phyloP scores from a whole-genome alignment of 2,329 filamentous ascomycete species.

The Verticillium zaregamsianum region DNA sequence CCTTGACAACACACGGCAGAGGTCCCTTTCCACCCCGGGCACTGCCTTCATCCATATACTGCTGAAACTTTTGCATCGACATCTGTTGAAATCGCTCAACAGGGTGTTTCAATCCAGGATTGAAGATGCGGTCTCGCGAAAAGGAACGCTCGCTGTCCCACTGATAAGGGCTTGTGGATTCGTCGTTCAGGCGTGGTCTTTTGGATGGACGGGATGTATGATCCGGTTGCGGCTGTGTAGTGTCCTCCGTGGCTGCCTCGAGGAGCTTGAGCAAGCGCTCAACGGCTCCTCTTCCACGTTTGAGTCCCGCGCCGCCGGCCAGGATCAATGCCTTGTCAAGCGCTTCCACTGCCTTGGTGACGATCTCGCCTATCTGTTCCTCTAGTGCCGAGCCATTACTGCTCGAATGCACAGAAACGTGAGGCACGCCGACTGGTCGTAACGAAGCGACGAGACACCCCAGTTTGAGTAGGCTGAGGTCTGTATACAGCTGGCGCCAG shows the following conservation, averaged over 20 bases:
- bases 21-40: constrained; percentile 32
- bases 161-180: constrained; percentile 13
- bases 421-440: background rate
- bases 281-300: constrained; percentile 47
- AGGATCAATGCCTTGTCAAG: constrained; percentile 77
- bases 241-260: constrained; percentile 19
- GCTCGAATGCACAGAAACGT: background rate
- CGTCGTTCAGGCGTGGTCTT: background rate
- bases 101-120: constrained; percentile 35
- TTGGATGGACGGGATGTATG: background rate
- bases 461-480: constrained; percentile 63
- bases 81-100: constrained; percentile 39
- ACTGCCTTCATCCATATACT: constrained; percentile 46
- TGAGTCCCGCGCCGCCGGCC: constrained; percentile 55
- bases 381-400: background rate
- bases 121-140: constrained; percentile 23
- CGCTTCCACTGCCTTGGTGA: constrained; percentile 40
- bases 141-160: constrained; percentile 14
- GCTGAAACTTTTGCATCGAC: constrained; percentile 57
- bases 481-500: constrained; percentile 70
- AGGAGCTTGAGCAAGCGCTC: constrained; percentile 45
- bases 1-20: constrained; percentile 66
- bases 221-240: background rate
- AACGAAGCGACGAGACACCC: constrained; percentile 8
- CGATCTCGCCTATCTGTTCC: background rate